These are phyloP conservation scores for Fagopyrum homotropicum DNA, from an alignment of 148 eudicot genomes.

Conservation along the genomic window DNA sequence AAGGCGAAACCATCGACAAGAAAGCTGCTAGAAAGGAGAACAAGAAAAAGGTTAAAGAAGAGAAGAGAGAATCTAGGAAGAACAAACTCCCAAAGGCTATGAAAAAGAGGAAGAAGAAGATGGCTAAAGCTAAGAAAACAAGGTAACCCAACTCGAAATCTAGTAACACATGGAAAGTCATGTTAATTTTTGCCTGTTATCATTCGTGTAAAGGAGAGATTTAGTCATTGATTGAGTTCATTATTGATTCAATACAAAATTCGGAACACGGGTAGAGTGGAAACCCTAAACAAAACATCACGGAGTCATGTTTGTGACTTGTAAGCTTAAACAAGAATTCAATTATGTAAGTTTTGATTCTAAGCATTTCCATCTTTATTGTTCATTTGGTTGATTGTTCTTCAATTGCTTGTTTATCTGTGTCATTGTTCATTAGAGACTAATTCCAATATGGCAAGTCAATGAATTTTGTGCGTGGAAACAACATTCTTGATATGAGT, in stretches of 20 bases:
- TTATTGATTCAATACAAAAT: too few species aligned
- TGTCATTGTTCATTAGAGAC: neutral
- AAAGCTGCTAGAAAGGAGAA: constrained; percentile 83
- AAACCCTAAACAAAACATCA: neutral
- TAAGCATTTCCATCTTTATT: neutral
- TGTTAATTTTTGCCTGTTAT: neutral
- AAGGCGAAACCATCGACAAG: constrained; percentile 30
- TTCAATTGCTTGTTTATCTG: neutral
- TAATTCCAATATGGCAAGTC: neutral
- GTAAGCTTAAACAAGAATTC: neutral
- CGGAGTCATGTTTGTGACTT: neutral
- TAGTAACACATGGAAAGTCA: neutral
- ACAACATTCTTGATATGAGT: neutral
- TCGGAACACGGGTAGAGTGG: too few species aligned
- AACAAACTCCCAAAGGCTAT: constrained; percentile 70
- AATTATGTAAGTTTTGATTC: neutral
- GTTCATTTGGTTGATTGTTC: neutral
- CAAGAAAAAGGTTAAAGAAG: constrained; percentile 97
- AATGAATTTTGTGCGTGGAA: neutral
- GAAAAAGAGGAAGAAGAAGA: constrained; percentile 91
- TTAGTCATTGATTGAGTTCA: too few species aligned
- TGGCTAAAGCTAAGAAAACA: constrained; percentile 66
- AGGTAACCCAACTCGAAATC: constrained; percentile 16
- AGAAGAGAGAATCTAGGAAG: constrained; percentile 85
- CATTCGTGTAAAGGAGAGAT: neutral